Conservation (phyloP, 1,284 basidiomycete species). For the Apiotrichum gracile region DNA sequence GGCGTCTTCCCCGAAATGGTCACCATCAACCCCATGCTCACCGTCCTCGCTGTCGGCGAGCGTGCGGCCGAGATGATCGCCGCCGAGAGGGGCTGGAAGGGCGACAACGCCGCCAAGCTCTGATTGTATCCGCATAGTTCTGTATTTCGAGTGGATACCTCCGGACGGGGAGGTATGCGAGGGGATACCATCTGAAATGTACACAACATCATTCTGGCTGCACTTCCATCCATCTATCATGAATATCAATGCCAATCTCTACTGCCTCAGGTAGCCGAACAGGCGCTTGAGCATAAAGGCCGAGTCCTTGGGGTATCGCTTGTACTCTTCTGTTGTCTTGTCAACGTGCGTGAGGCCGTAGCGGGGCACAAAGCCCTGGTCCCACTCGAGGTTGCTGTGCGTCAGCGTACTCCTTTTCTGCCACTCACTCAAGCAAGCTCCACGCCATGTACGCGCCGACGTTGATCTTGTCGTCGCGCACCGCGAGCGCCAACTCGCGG, state of each 20-base stretch:
- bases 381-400: slow-evolving; percentile 5
- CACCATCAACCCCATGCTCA: slow-evolving; percentile 18
- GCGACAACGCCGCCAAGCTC: slow-evolving; percentile 10
- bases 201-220: too few species aligned
- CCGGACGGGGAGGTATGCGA: too few species aligned
- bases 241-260: not conserved
- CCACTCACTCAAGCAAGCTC: slow-evolving; percentile 17
- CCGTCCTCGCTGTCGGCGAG: slow-evolving; percentile 16
- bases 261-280: not conserved
- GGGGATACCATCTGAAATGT: too few species aligned
- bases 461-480: slow-evolving; percentile 21
- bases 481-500: slow-evolving; percentile 20
- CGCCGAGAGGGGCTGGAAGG: slow-evolving; percentile 12
- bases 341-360: not conserved
- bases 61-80: slow-evolving; percentile 16
- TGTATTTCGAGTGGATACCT: too few species aligned
- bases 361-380: not conserved
- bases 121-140: not conserved
- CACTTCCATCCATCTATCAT: too few species aligned
- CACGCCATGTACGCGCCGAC: slow-evolving; percentile 30
- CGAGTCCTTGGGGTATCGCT: not conserved
- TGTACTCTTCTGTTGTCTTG: not conserved
- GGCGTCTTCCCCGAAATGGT: slow-evolving; percentile 21
- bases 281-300: not conserved
- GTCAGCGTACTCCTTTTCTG: not conserved